Conservation (phyloP, 2,329 filamentous ascomycete genomes). For the Gnomoniopsis sp. region DNA sequence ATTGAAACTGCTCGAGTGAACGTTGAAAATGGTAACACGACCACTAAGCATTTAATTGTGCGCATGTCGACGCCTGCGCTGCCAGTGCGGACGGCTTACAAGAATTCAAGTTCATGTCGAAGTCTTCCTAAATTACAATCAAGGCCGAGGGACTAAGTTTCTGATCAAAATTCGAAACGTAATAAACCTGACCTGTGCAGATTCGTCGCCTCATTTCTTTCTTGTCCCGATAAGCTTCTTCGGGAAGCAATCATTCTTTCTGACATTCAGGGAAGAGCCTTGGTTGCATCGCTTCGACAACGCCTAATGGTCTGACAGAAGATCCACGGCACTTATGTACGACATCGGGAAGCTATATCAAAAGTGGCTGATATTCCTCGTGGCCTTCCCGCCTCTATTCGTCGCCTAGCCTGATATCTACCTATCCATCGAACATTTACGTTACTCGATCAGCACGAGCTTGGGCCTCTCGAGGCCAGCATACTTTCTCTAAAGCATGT, state of each 20-base stretch:
- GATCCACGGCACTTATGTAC: neutral
- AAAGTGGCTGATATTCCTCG: neutral
- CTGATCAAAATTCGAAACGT: neutral
- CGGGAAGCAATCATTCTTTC: neutral
- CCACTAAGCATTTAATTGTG: too few relatives aligned
- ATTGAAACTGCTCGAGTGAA: too few relatives aligned
- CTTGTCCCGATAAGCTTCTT: conserved; percentile 8
- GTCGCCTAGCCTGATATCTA: neutral
- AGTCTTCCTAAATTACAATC: too few relatives aligned
- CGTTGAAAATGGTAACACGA: too few relatives aligned
- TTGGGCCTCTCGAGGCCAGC: too few relatives aligned
- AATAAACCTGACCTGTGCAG: neutral
- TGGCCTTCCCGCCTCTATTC: neutral
- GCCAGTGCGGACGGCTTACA: too few relatives aligned
- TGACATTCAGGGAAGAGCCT: conserved; percentile 8
- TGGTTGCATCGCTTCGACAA: neutral
- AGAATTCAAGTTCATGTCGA: too few relatives aligned
- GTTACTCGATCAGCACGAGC: neutral
- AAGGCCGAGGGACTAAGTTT: too few relatives aligned
- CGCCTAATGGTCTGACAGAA: neutral
- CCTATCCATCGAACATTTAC: neutral
- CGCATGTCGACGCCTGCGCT: too few relatives aligned
- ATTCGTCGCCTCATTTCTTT: neutral
- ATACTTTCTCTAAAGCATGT: neutral
- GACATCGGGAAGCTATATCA: neutral